phyloP scores from a whole-genome alignment of 2,329 filamentous ascomycete species.

The Fusarium denticulatum region DNA sequence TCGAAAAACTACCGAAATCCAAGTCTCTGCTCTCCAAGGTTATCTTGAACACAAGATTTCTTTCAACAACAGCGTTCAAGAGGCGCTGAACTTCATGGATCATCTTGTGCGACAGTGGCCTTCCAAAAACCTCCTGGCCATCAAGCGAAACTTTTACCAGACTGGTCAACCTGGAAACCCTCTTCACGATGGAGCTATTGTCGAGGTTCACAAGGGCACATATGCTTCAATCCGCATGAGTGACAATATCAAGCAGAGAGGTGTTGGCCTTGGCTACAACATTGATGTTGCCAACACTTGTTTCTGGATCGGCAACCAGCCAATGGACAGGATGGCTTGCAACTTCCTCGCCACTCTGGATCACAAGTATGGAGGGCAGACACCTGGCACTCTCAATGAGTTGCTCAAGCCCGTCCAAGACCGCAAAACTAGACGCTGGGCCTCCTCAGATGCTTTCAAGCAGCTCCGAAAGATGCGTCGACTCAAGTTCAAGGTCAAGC shows the following conservation, averaged over 20 bases:
- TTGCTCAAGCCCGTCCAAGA: conserved; percentile 50
- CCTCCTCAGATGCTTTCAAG: conserved; percentile 63
- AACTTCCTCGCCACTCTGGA: conserved; percentile 48
- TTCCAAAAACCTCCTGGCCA: conserved; percentile 70
- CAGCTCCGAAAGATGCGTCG: conserved; percentile 63
- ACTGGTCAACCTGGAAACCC: conserved; percentile 57
- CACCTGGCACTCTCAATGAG: conserved; percentile 41
- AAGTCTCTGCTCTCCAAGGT: conserved; percentile 70
- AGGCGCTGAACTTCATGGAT: conserved; percentile 90
- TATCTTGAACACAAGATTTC: conserved; percentile 71
- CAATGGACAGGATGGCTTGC: conserved; percentile 52
- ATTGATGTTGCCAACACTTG: conserved; percentile 91
- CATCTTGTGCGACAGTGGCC: conserved; percentile 87
- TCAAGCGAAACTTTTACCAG: conserved; percentile 87
- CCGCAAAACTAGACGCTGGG: conserved; percentile 35
- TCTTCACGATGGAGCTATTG: conserved; percentile 65
- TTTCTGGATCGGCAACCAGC: conserved; percentile 73
- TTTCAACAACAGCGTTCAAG: conserved; percentile 75
- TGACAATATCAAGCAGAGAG: conserved; percentile 58
- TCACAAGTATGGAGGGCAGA: conserved; percentile 40
- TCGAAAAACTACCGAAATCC: conserved; percentile 71
- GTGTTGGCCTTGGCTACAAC: conserved; percentile 79
- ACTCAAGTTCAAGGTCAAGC: conserved; percentile 65
- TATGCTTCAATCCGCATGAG: conserved; percentile 87
- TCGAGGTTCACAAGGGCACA: conserved; percentile 87